These are phyloP conservation scores for Incumbomyces lentus DNA, from an alignment of 2,329 filamentous ascomycete genomes.

Conservation along the genomic window DNA sequence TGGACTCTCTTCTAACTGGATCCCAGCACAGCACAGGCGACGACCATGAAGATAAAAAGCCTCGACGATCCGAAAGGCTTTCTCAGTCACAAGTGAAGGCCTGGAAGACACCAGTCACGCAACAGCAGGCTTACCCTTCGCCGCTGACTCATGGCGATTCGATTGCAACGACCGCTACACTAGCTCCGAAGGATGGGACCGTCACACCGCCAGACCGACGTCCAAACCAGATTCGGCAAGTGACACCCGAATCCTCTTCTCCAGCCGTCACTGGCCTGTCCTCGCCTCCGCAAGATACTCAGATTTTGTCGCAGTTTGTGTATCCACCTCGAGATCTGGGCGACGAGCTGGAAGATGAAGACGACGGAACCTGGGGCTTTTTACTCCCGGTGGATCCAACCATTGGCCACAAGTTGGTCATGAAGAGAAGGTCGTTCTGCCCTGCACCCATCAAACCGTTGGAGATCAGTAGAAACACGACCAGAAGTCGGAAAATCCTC, in stretches of 20 bases:
- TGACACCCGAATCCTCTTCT: constrained; percentile 35
- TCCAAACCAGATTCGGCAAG: constrained; percentile 42
- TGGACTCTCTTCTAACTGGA: constrained; percentile 19
- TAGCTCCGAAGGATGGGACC: constrained; percentile 54
- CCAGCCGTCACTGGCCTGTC: constrained; percentile 40
- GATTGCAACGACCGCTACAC: constrained; percentile 43
- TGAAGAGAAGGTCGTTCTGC: constrained; percentile 65
- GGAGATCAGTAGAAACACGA: constrained; percentile 32
- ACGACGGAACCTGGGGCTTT: constrained; percentile 92
- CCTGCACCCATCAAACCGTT: constrained; percentile 42
- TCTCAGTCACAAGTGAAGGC: constrained; percentile 38
- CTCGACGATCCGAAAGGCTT: constrained; percentile 65
- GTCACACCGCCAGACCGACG: constrained; percentile 56
- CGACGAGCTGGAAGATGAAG: constrained; percentile 72
- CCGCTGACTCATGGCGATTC: constrained; percentile 64
- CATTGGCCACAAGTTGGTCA: constrained; percentile 58
- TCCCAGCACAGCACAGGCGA: constrained; percentile 55
- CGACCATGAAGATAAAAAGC: constrained; percentile 66
- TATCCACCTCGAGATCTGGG: constrained; percentile 61
- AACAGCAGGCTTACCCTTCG: constrained; percentile 61
- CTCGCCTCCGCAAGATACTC: constrained; percentile 65
- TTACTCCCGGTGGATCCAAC: constrained; percentile 68
- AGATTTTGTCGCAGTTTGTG: constrained; percentile 69
- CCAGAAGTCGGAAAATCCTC: constrained; percentile 29
- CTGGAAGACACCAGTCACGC: constrained; percentile 48